Base-by-base conservation (phyloP, 2,329 filamentous ascomycete genomes). In the Aspergillus phoenicis region DNA sequence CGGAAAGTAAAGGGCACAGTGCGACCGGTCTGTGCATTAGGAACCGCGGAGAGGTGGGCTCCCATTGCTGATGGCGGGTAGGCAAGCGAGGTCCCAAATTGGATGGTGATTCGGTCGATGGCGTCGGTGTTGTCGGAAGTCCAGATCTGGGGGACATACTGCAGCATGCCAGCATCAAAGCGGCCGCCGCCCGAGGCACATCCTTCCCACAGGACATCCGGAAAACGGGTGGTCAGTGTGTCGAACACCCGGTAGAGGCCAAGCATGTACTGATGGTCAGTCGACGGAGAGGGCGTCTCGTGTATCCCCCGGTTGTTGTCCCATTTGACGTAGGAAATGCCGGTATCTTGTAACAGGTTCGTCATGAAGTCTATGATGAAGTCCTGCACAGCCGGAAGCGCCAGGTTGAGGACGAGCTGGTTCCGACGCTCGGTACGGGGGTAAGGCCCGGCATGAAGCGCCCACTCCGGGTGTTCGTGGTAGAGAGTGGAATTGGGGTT, bases 61-160 rank as follows among this genome's bases (percentile, higher is more conserved):
- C 84, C 86, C 86, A 89, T 89, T 0, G 85, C 77, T 0, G 84
- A 86, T 0, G 85, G 80, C 0, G 87, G 87, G 70, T 89, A 89
- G 0, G 82, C 84, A 5, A 88, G 77, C 0, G 85, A 87, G 0
- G 86, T 89, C 8, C 87, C 87, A 56, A 89, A 81, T 59, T 89
- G 87, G 55, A 89, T 89, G 15, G 78, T 78, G 17, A 89, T 79
- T 3, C 87, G 83, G 58, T 87, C 82, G 0, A 86, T 75, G 1
- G 83, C 86, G 66, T 89, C 87, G 0, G 85, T 89, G 70, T 89
- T 83, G 66, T 89, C 87, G 0, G 84, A 87, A 0, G 87, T 86
- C 87, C 87, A 89, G 63, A 84, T 80, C 68, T 89, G 87, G 0
- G 86, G 84, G 77, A 87, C 89, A 73, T 86, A 89, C 62, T 88